A percentile compares a stretch with the other conserved stretches of the same genome.
Evolutionary conservation across 2,329 filamentous ascomycete species (phyloP).

Genomic region (Chaetomiaceae sp.): DNA sequence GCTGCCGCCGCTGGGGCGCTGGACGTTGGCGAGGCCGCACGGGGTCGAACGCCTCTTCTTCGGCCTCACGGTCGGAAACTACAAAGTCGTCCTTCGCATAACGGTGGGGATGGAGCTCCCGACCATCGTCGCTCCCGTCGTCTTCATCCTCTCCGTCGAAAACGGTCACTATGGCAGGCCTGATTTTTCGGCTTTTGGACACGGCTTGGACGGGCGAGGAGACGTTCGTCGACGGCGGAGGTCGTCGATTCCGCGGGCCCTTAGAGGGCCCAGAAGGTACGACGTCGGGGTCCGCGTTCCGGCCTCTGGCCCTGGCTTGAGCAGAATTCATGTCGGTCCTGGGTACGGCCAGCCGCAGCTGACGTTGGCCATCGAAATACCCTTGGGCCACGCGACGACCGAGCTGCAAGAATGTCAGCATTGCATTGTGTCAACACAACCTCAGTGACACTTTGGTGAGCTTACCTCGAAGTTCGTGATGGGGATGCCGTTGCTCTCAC

Average conservation of each 20-base stretch:
- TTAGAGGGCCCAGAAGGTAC: neutral
- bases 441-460: too few relatives aligned
- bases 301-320: constrained; percentile 19
- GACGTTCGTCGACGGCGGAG: constrained; percentile 41
- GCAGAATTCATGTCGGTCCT: neutral
- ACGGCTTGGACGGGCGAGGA: constrained; percentile 45
- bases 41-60: constrained; percentile 43
- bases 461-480: constrained; percentile 66
- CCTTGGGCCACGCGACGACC: constrained; percentile 35
- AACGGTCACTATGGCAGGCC: constrained; percentile 15
- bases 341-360: constrained; percentile 35
- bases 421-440: too few relatives aligned
- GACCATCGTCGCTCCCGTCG: constrained; percentile 34
- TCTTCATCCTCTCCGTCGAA: constrained; percentile 33
- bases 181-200: constrained; percentile 32
- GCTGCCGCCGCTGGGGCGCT: constrained; percentile 29
- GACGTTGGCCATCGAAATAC: constrained; percentile 41
- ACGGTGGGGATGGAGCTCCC: constrained; percentile 32
- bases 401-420: constrained; percentile 24
- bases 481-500: constrained; percentile 57
- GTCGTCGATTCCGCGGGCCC: constrained; percentile 24
- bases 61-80: constrained; percentile 26
- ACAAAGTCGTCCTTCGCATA: constrained; percentile 40
- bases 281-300: neutral
- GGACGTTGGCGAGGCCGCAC: constrained; percentile 29